Percentiles rank a stretch among this genome's conserved stretches.
These are phyloP conservation scores for Wickerhamiella azymoides DNA, from an alignment of 805 yeast genomes.

Conservation along the genomic window DNA sequence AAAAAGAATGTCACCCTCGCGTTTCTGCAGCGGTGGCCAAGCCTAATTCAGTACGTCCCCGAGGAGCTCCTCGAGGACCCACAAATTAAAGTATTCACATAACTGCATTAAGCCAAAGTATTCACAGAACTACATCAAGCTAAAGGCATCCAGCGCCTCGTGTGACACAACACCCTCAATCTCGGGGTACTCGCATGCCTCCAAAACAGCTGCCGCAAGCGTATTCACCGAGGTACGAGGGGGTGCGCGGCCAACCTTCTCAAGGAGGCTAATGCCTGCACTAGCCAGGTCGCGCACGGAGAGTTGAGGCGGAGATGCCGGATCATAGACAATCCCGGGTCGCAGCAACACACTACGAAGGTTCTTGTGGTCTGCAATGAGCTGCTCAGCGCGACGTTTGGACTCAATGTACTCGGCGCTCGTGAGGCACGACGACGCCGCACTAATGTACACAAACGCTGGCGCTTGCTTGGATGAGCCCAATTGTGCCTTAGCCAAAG, in stretches of 20 bases:
- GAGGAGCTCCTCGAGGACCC: background rate
- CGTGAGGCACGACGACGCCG: conserved; percentile 54
- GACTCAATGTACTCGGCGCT: conserved; percentile 62
- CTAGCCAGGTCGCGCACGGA: conserved; percentile 29
- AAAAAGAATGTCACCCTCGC: background rate
- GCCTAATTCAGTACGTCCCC: background rate
- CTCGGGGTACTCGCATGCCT: conserved; percentile 36
- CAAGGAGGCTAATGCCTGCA: conserved; percentile 33
- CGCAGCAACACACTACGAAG: conserved; percentile 53
- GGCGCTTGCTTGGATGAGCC: conserved; percentile 7
- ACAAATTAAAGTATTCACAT: background rate
- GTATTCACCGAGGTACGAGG: conserved; percentile 37
- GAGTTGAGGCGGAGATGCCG: conserved; percentile 20
- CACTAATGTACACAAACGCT: conserved; percentile 63
- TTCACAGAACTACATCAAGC: conserved; percentile 1
- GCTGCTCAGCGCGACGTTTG: conserved; percentile 61
- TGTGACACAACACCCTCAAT: conserved; percentile 47
- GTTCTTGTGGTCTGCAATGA: conserved; percentile 29
- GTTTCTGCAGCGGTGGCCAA: background rate
- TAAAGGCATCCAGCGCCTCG: conserved; percentile 28
- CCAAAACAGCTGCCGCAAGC: conserved; percentile 48
- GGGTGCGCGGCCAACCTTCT: conserved; percentile 31
- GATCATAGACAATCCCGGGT: conserved; percentile 74
- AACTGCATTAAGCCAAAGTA: too few relatives aligned
- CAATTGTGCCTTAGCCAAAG: conserved; percentile 28